Base-by-base conservation (phyloP, 1,139 yeast genomes). In the Geotrichum cucujoidarum region DNA sequence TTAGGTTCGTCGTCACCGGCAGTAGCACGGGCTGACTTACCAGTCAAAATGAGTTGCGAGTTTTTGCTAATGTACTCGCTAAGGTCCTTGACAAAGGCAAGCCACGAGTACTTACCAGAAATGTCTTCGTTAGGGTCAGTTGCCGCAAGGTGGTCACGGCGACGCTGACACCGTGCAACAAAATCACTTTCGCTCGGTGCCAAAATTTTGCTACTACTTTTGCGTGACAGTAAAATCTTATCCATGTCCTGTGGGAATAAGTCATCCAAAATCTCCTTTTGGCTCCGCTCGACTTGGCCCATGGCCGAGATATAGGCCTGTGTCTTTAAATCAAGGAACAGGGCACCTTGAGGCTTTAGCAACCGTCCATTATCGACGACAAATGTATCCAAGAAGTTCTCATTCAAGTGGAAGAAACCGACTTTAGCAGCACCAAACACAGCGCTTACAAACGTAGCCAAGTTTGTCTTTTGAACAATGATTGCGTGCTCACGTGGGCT, bases 241-340 rank as follows among this genome's bases (percentile, higher is more conserved):
- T 78, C 83, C 57, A 89, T 62, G 57, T 82, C 75, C 5, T 72
- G 72, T 16, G 69, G 63, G 44, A 92, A 83, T 43, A 90, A 75
- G 58, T 82, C 88, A 53, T 86, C 82, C 54, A 90, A 68, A 8
- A 88, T 77, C 47, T 84, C 92, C 52, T 75, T 75, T 57, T 80
- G 75, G 2, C 87, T 74, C 53, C 82, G 67, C 51, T 82, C 89
- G 8, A 80, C 81, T 4, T 86, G 81, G 57, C 83, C 87, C 54
- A 90, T 68, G 0, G 95, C 95, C 0, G 96, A 83, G 22, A 92
- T 89, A 60, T 81, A 92, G 0, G 96, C 96, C 66, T 92, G 98
- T 0, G 98, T 92, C 63, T 92, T 92, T 61, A 92, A 73, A 58
- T 92, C 97, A 46, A 92, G 72, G 58, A 76, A 88, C 48, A 92